Percentiles rank a stretch among this genome's conserved stretches.
These are phyloP conservation scores for Zygotorulaspora mrakii DNA, from an alignment of 1,139 yeast genomes.

Conservation along the genomic window DNA sequence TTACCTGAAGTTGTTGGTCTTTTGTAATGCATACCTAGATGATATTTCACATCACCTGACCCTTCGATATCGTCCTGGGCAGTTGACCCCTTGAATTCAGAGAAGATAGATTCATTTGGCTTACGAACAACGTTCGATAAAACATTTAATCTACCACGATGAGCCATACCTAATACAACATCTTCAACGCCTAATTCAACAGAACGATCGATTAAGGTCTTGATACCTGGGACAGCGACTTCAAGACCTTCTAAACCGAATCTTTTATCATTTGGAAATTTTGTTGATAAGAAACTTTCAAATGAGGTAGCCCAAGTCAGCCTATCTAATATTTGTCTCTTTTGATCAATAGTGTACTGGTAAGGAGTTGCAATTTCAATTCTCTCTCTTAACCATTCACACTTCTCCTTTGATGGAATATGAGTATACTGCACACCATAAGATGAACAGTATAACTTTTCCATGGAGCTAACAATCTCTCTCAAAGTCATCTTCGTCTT, in stretches of 20 bases:
- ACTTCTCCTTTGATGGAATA: slow-evolving; percentile 90
- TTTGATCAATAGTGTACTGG: slow-evolving; percentile 80
- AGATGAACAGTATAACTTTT: slow-evolving; percentile 77
- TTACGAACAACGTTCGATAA: slow-evolving; percentile 96
- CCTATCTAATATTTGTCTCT: slow-evolving; percentile 94
- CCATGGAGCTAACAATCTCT: slow-evolving; percentile 76
- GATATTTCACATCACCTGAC: slow-evolving; percentile 98
- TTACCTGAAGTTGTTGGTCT: slow-evolving; percentile 99
- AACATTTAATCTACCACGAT: slow-evolving; percentile 98
- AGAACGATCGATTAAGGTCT: slow-evolving; percentile 88
- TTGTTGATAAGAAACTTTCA: slow-evolving; percentile 86
- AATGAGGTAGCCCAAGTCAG: slow-evolving; percentile 94
- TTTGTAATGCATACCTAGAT: slow-evolving; percentile 97
- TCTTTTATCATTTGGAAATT: slow-evolving; percentile 97
- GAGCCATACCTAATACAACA: slow-evolving; percentile 98
- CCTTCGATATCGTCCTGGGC: slow-evolving; percentile 78
- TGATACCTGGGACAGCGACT: slow-evolving; percentile 93
- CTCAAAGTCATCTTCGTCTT: slow-evolving; percentile 63
- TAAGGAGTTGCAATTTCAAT: slow-evolving; percentile 88
- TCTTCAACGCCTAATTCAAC: slow-evolving; percentile 94
- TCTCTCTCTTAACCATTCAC: slow-evolving; percentile 98
- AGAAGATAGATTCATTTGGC: slow-evolving; percentile 95
- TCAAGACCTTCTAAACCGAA: slow-evolving; percentile 99
- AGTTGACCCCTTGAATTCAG: slow-evolving; percentile 90
- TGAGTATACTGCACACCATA: slow-evolving; percentile 96